Base-by-base conservation (phyloP, 306 rosid genomes). In the Ziziphus jujuba region DNA sequence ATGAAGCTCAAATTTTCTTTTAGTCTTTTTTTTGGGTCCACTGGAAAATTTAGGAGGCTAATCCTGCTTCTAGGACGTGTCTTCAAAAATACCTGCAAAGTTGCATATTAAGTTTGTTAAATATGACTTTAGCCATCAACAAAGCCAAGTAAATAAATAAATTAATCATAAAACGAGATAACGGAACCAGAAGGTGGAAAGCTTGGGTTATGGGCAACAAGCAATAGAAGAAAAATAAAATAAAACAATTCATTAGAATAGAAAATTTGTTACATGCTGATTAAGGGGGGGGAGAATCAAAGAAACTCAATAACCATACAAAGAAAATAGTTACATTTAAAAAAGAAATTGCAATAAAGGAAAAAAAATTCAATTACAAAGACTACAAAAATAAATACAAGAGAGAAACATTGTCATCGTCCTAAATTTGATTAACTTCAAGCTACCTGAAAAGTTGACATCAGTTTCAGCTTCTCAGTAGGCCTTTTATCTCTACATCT, bases 291-390 rank as follows among this genome's bases (percentile, higher is more conserved):
- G n/a, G n/a, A n/a, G n/a, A n/a, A n/a, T n/a, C n/a, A n/a, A 12
- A 5, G 23, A n/a, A 48, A 25, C 21, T 63, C 25, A 9, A 24
- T 58, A 56, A n/a, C 31, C 20, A 20, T 21, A 56, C 17, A 24
- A 13, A 10, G 34, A 43, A 68, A 12, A 17, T 65, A 33, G 61
- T 54, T 62, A 45, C 63, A 45, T 56, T 7, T 56, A 17, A 10
- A 50, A 13, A 23, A 22, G 33, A 45, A 45, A 48, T n/a, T 45
- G 15, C 22, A 69, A 21, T 5, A 3, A 23, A 44, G 34, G 53
- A 36, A 12, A 9, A 13, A 59, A 9, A 13, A 59, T 34, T 34
- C 47, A 61, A 48, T 24, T 56, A 73, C 77, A 58, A 12, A 40
- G 54, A 34, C 61, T 40, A 66, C 21, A 33, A 47, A n/a, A 36